Conservation (phyloP, 495 filamentous ascomycete species). For the Penicillium daleae region DNA sequence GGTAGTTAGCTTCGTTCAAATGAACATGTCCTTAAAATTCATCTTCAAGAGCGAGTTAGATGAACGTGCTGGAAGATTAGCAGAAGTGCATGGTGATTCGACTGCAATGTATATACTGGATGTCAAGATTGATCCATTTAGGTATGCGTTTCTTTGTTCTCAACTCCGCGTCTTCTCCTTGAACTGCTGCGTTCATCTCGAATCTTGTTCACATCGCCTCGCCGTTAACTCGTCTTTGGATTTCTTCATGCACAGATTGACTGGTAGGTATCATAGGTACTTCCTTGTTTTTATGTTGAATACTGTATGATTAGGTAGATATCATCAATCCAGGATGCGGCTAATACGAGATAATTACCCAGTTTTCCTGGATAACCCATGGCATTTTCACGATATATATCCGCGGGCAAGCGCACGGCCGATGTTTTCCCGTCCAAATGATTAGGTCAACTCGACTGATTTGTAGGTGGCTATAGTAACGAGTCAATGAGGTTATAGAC, state of each 20-base stretch:
- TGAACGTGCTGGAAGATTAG: background rate
- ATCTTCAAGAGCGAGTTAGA: background rate
- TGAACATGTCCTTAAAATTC: background rate
- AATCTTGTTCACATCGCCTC: background rate
- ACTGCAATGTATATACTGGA: background rate
- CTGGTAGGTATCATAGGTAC: too few species aligned
- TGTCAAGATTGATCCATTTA: background rate
- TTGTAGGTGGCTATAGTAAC: background rate
- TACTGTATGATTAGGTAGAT: too few species aligned
- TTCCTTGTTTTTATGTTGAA: too few species aligned
- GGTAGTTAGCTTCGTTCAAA: background rate
- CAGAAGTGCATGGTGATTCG: background rate
- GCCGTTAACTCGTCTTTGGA: background rate
- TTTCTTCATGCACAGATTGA: background rate
- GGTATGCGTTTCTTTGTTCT: background rate
- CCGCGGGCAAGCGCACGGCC: background rate
- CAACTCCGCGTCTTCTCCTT: background rate
- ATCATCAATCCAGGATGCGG: too few species aligned
- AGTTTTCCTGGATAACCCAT: too few species aligned
- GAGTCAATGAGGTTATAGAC: background rate
- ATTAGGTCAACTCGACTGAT: background rate
- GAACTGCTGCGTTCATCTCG: background rate
- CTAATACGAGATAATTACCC: too few species aligned
- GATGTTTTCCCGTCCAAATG: background rate
- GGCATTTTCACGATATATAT: too few species aligned